Evolutionary conservation across 257 asterid species (phyloP).

Genomic region (Salvia splendens): DNA sequence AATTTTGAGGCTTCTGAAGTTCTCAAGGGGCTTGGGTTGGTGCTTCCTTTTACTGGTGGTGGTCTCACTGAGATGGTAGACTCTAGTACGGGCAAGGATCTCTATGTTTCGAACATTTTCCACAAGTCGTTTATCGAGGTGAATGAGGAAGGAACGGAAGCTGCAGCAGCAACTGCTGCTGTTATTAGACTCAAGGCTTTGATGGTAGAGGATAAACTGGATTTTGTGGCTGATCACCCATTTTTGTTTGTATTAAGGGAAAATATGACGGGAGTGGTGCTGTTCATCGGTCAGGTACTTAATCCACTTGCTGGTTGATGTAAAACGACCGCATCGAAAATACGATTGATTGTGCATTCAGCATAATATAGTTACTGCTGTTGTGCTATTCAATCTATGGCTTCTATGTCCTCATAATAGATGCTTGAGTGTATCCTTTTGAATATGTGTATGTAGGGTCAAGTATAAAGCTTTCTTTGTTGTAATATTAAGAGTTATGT

Average conservation of each 20-base stretch:
- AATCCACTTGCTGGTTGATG: constrained; percentile 41
- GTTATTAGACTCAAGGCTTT: constrained; percentile 24
- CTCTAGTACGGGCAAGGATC: constrained; percentile 22
- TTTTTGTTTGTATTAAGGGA: constrained; percentile 51
- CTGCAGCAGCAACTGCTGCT: constrained; percentile 53
- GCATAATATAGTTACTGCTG: too few relatives aligned
- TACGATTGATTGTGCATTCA: too few relatives aligned
- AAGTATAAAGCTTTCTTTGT: too few relatives aligned
- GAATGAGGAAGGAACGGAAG: constrained; percentile 67
- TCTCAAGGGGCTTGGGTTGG: constrained; percentile 41
- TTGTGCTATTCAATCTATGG: too few relatives aligned
- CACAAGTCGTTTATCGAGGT: constrained; percentile 61
- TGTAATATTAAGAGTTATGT: too few relatives aligned
- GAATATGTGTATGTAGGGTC: too few relatives aligned
- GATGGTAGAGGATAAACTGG: constrained; percentile 32
- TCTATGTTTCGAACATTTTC: constrained; percentile 42
- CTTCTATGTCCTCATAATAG: too few relatives aligned
- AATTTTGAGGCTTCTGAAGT: constrained; percentile 46
- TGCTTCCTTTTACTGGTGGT: constrained; percentile 38
- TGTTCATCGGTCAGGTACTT: constrained; percentile 47
- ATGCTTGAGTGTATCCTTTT: too few relatives aligned
- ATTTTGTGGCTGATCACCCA: constrained; percentile 61
- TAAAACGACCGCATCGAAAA: background rate
- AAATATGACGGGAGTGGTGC: constrained; percentile 51
- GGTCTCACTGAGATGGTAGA: constrained; percentile 56